Percentiles rank a stretch among this genome's conserved stretches.
Evolutionary conservation across 2,329 filamentous ascomycete species (phyloP).

Genomic region (Dothistroma pini): DNA sequence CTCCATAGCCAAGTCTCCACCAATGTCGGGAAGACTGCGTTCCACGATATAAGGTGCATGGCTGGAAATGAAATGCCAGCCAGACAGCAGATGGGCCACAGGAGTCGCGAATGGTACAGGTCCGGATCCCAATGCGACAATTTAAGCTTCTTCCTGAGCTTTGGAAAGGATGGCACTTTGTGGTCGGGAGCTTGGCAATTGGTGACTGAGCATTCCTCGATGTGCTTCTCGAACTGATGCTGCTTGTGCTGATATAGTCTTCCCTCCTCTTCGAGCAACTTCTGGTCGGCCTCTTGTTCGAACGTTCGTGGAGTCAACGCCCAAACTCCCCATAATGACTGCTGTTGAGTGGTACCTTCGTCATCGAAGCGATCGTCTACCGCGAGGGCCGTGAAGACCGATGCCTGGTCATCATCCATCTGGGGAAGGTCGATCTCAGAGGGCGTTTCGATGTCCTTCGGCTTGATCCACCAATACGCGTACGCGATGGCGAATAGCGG

Average conservation of each 20-base stretch:
- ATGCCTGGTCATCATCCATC: conserved; percentile 25
- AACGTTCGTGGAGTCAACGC: conserved; percentile 34
- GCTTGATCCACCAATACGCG: conserved; percentile 39
- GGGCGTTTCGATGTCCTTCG: conserved; percentile 36
- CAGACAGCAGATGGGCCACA: conserved; percentile 24
- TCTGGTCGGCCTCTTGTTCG: conserved; percentile 23
- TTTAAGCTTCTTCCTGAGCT: conserved; percentile 16
- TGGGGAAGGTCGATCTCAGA: conserved; percentile 31
- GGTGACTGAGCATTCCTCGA: conserved; percentile 1
- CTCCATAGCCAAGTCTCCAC: conserved; percentile 35
- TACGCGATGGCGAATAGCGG: conserved; percentile 36
- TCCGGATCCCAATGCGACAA: conserved; percentile 27
- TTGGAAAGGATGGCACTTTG: not conserved
- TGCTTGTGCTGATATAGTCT: not conserved
- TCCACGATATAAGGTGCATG: conserved; percentile 34
- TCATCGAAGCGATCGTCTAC: conserved; percentile 32
- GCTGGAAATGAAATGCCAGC: conserved; percentile 30
- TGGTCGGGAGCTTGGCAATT: conserved; percentile 4
- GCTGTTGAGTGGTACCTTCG: conserved; percentile 25
- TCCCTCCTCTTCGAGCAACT: conserved; percentile 6
- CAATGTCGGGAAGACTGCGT: conserved; percentile 31
- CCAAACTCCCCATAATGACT: conserved; percentile 30
- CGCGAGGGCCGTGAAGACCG: conserved; percentile 28
- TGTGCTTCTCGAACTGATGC: not conserved
- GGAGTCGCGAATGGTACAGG: conserved; percentile 24